Conservation (phyloP, 441 rosid species). For the Breynia disticha region DNA sequence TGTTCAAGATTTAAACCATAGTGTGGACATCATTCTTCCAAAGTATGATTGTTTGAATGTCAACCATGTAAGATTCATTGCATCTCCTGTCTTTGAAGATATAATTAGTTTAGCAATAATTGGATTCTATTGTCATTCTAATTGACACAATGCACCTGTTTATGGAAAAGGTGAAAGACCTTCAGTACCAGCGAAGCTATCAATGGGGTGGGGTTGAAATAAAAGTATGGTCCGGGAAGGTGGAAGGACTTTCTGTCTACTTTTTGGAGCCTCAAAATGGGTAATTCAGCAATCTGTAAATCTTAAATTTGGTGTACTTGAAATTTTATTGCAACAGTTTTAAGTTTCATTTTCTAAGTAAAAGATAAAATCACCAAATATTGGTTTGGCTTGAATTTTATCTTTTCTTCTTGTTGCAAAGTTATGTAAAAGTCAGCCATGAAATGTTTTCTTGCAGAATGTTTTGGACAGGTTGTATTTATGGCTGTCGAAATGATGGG, state of each 20-base stretch:
- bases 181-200: conserved; percentile 55
- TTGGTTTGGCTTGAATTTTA: no score
- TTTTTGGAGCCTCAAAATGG: conserved; percentile 92
- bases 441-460: conserved; percentile 38
- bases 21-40: conserved; percentile 76
- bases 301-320: background rate
- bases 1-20: conserved; percentile 87
- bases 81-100: conserved; percentile 10
- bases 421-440: background rate
- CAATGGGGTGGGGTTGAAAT: conserved; percentile 84
- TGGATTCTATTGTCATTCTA: no score
- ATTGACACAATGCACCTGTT: conserved; percentile 1
- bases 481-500: conserved; percentile 77
- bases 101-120: background rate
- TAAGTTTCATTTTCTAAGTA: no score
- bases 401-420: no score
- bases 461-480: conserved; percentile 60
- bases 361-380: no score
- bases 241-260: conserved; percentile 88
- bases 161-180: conserved; percentile 63
- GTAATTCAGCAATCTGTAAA: conserved; percentile 30
- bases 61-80: conserved; percentile 56
- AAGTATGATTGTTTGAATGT: conserved; percentile 84
- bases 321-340: background rate
- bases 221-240: conserved; percentile 90